phyloP scores from a whole-genome alignment of 306 rosid genomes.

The Gastrolobium villosum region DNA sequence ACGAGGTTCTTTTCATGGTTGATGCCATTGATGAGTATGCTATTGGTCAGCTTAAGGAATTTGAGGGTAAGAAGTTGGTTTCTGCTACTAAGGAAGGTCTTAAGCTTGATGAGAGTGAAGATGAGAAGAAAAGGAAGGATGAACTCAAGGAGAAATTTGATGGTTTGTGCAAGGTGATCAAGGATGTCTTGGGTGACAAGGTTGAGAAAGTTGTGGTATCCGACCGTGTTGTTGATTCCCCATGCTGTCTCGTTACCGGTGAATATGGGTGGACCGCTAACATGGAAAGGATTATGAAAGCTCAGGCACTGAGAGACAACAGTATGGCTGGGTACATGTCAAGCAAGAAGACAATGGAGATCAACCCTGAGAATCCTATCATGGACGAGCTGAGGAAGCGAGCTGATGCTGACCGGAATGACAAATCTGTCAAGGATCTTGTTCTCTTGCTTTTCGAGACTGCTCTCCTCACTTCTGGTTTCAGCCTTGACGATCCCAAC shows the following conservation, averaged over 20 bases:
- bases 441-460: conserved; percentile 87
- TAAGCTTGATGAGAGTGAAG: conserved; percentile 79
- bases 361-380: conserved; percentile 86
- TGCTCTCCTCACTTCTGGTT: conserved; percentile 86
- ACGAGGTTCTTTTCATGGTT: conserved; percentile 84
- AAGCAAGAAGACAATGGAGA: conserved; percentile 94
- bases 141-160: conserved; percentile 74
- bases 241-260: conserved; percentile 91
- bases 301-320: conserved; percentile 87
- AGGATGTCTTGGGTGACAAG: conserved; percentile 85
- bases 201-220: conserved; percentile 85
- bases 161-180: conserved; percentile 83
- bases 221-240: conserved; percentile 88
- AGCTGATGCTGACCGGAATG: conserved; percentile 78
- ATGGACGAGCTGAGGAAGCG: conserved; percentile 93
- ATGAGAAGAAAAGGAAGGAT: conserved; percentile 70
- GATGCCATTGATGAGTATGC: conserved; percentile 94
- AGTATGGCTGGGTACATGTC: conserved; percentile 97
- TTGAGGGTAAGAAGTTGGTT: conserved; percentile 86
- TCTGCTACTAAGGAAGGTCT: conserved; percentile 92
- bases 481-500: conserved; percentile 93
- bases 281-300: conserved; percentile 95
- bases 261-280: conserved; percentile 94
- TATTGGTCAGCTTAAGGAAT: conserved; percentile 85
- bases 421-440: conserved; percentile 90